Percentiles rank a stretch among this genome's conserved stretches.
These are phyloP conservation scores for Epichloe festucae DNA, from an alignment of 2,329 filamentous ascomycete species.

Conservation along the genomic window DNA sequence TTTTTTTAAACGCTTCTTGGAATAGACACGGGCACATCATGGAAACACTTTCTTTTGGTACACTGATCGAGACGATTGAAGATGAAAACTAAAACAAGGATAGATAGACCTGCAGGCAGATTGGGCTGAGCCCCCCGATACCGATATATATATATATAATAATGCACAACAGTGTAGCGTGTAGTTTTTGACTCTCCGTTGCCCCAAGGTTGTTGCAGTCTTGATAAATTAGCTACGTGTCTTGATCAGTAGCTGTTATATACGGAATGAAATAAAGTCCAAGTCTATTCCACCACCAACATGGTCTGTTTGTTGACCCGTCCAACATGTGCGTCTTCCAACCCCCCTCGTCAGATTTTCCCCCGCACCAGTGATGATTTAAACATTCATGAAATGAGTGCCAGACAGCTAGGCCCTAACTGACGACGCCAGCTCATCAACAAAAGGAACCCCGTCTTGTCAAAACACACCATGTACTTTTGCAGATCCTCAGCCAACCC, in stretches of 20 bases:
- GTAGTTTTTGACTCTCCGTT: too few relatives aligned
- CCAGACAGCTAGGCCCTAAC: not conserved
- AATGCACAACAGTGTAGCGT: too few relatives aligned
- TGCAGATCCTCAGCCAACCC: slow-evolving; percentile 25
- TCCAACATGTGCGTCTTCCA: too few relatives aligned
- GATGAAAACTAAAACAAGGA: not conserved
- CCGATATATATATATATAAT: too few relatives aligned
- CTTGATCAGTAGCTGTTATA: too few relatives aligned
- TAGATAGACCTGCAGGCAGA: not conserved
- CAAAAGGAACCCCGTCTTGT: slow-evolving; percentile 13
- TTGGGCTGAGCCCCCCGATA: not conserved
- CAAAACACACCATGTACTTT: slow-evolving; percentile 7
- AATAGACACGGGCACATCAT: slow-evolving; percentile 5
- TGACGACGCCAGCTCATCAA: not conserved
- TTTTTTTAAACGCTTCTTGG: slow-evolving; percentile 1
- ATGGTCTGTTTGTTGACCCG: too few relatives aligned
- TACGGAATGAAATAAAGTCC: too few relatives aligned
- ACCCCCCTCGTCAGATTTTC: too few relatives aligned
- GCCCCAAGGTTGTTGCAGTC: too few relatives aligned
- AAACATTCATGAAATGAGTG: not conserved
- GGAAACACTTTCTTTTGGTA: not conserved
- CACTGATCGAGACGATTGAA: not conserved
- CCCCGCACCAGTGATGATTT: too few relatives aligned
- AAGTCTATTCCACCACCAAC: too few relatives aligned
- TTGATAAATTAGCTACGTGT: too few relatives aligned